Evolutionary conservation across 73 alveolate genomes (phyloP).

Genomic region (Tetrahymena malaccensis): DNA sequence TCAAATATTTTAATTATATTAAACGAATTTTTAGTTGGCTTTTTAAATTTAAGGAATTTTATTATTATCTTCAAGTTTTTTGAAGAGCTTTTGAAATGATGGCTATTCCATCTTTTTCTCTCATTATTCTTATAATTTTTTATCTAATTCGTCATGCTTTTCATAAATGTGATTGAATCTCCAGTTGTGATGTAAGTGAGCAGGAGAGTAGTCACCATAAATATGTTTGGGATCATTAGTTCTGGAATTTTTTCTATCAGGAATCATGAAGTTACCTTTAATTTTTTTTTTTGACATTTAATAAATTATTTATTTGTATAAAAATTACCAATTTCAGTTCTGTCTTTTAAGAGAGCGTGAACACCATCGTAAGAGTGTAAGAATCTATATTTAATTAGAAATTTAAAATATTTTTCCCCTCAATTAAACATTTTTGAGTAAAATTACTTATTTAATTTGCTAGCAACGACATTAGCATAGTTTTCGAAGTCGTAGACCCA

Average conservation of each 20-base stretch:
- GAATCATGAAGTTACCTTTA: background rate
- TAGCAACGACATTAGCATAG: constrained; percentile 12
- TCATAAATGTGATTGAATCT: constrained; percentile 31
- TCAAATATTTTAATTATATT: background rate
- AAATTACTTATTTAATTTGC: constrained; percentile 25
- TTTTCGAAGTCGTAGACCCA: constrained; percentile 66
- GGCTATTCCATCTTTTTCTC: background rate
- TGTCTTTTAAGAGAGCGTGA: constrained; percentile 59
- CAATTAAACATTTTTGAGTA: background rate
- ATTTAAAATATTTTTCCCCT: background rate
- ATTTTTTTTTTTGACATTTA: background rate
- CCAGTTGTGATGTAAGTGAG: constrained; percentile 42
- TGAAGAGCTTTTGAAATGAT: background rate
- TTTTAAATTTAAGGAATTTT: background rate
- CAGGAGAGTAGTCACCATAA: constrained; percentile 36
- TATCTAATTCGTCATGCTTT: background rate
- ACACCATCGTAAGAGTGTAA: constrained; percentile 67
- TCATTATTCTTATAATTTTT: background rate
- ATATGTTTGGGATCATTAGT: constrained; percentile 25
- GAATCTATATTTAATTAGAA: constrained; percentile 47
- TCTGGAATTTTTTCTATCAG: constrained; percentile 21
- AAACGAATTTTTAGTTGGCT: background rate
- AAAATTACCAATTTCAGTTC: constrained; percentile 66
- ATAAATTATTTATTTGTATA: background rate
- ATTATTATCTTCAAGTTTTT: background rate